These are phyloP conservation scores for Prunus persica DNA, from an alignment of 306 rosid genomes.

Conservation along the genomic window Prunus_persica_NCBIv2 NC_034015.1:13207001-13207500, in stretches of 20 bases:
- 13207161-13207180: constrained; percentile 15
- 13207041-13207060: constrained; percentile 88
- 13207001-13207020: constrained; percentile 89
- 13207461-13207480: neutral
- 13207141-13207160: constrained; percentile 13
- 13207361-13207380: neutral
- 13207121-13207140: constrained; percentile 24
- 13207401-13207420: neutral
- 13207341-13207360: neutral
- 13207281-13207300: constrained; percentile 46
- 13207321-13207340: neutral
- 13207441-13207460: neutral
- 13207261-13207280: constrained; percentile 20
- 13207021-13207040: constrained; percentile 95
- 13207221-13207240: constrained; percentile 33
- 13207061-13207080: constrained; percentile 80
- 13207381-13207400: neutral
- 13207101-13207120: constrained; percentile 69
- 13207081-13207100: constrained; percentile 97
- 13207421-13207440: neutral
- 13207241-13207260: constrained; percentile 9
- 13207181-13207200: constrained; percentile 38
- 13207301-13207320: constrained; percentile 28
- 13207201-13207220: constrained; percentile 22
- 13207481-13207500: too few relatives aligned